Evolutionary conservation across 495 filamentous ascomycete species (phyloP).

Genomic region (Aspergillus haitiensis): DNA sequence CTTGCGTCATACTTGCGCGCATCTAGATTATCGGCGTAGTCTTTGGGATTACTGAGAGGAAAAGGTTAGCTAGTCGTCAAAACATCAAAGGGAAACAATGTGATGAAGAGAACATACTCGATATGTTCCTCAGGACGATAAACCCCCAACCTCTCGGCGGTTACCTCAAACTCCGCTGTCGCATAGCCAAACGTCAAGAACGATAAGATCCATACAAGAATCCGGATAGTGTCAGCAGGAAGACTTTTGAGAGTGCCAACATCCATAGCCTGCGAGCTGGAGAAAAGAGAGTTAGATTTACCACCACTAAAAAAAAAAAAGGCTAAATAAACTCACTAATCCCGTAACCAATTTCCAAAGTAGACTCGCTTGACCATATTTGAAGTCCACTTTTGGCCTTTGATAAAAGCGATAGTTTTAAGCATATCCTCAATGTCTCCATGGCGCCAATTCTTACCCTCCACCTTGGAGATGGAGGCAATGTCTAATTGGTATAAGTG

Average conservation of each 20-base stretch:
- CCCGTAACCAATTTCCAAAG: constrained; percentile 67
- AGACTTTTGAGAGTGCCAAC: constrained; percentile 87
- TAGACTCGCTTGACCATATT: constrained; percentile 88
- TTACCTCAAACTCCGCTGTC: constrained; percentile 97
- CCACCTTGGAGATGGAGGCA: constrained; percentile 87
- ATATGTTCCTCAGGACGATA: constrained; percentile 98
- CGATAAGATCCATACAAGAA: constrained; percentile 86
- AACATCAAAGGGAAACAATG: background rate
- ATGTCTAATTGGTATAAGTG: constrained; percentile 55
- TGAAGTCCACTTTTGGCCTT: constrained; percentile 92
- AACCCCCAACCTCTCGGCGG: constrained; percentile 81
- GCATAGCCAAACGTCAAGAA: constrained; percentile 95
- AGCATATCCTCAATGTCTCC: constrained; percentile 96
- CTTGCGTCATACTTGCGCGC: constrained; percentile 82
- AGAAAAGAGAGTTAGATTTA: constrained; percentile 13
- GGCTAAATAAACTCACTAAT: constrained; percentile 39
- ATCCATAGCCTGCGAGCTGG: constrained; percentile 84
- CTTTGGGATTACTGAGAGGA: constrained; percentile 66
- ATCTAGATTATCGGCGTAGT: constrained; percentile 86
- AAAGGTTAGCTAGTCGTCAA: constrained; percentile 1
- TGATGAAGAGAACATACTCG: constrained; percentile 41
- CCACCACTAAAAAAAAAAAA: background rate
- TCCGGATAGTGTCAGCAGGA: constrained; percentile 84
- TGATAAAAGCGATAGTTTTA: constrained; percentile 81
- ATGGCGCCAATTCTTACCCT: constrained; percentile 96